Conservation (phyloP, 78 protist species). For the Emiliania huxleyi region DNA sequence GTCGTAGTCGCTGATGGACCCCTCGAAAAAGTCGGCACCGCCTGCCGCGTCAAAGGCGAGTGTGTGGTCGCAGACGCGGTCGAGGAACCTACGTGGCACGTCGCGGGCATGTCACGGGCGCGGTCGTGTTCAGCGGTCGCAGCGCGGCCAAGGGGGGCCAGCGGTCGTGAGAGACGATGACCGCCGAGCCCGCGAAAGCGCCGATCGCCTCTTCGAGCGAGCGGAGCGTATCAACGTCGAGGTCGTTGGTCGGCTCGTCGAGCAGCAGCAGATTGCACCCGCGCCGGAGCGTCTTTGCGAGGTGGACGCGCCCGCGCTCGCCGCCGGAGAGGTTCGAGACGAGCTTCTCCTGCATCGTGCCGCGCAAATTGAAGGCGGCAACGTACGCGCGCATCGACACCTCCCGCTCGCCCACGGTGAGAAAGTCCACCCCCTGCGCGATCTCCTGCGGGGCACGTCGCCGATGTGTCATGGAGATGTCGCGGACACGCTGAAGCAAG, state of each 20-base stretch:
- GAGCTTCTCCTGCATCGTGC: constrained; percentile 62
- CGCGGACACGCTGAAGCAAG: too few species aligned
- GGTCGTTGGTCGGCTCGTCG: constrained; percentile 79
- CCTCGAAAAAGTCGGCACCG: background rate
- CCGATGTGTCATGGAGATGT: too few species aligned
- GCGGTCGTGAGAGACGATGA: constrained; percentile 61
- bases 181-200: constrained; percentile 66
- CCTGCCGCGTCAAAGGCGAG: constrained; percentile 63
- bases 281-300: constrained; percentile 67
- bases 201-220: constrained; percentile 64
- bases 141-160: background rate
- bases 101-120: too few species aligned
- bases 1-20: background rate
- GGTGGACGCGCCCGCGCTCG: constrained; percentile 73
- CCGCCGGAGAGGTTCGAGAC: constrained; percentile 38
- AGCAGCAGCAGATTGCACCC: constrained; percentile 68
- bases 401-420: background rate
- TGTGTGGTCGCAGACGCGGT: constrained; percentile 74
- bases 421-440: background rate
- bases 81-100: constrained; percentile 53
- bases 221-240: constrained; percentile 70
- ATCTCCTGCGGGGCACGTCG: too few species aligned
- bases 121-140: too few species aligned
- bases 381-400: background rate
- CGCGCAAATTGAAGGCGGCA: constrained; percentile 56